Evolutionary conservation across 148 eudicot species (phyloP).

Genomic region (Diospyros kaki): DNA sequence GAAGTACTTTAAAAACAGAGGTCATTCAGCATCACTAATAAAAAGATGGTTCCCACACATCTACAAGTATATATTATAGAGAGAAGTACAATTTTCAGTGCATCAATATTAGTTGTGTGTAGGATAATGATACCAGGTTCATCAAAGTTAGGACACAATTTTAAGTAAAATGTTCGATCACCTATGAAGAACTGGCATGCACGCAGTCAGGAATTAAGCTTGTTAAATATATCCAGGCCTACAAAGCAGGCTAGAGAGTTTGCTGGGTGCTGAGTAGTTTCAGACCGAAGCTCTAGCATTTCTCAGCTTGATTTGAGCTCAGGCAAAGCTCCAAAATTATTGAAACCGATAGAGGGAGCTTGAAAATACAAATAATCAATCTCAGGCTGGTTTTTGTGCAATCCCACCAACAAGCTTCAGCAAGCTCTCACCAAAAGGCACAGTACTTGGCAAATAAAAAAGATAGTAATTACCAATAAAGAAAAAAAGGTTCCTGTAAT

Average conservation of each 20-base stretch:
- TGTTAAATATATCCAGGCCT: neutral
- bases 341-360: neutral
- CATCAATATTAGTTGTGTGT: too few species aligned
- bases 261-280: neutral
- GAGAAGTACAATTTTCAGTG: too few species aligned
- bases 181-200: too few species aligned
- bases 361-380: neutral
- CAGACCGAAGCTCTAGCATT: neutral
- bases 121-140: too few species aligned
- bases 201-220: neutral
- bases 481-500: neutral
- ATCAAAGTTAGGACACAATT: too few species aligned
- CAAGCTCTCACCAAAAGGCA: neutral
- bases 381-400: neutral
- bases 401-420: neutral
- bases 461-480: too few species aligned
- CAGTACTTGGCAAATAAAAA: neutral
- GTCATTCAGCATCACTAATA: too few species aligned
- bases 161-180: too few species aligned
- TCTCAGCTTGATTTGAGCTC: neutral
- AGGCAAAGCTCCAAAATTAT: neutral
- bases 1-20: too few species aligned
- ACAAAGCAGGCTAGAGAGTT: too few species aligned
- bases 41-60: too few species aligned
- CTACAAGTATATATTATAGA: too few species aligned